Base-by-base conservation (phyloP, 2,329 filamentous ascomycete genomes). In the Cladorrhinum sp. region DNA sequence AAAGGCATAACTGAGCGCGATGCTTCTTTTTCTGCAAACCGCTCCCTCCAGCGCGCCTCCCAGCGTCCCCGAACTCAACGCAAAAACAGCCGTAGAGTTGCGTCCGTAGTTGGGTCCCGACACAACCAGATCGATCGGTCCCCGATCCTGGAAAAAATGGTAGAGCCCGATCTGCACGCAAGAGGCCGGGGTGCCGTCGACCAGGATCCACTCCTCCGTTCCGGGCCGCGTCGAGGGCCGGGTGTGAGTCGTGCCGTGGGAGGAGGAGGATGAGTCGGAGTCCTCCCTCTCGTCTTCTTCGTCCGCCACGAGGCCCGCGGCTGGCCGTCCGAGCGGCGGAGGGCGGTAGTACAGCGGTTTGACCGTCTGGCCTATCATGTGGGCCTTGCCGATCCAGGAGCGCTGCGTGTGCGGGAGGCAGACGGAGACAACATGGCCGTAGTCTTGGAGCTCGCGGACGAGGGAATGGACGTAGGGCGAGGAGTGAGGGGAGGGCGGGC, bases 341-440 rank as follows among this genome's bases (percentile, higher is more conserved):
- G 84, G 84, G 1, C 89, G 89, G 79, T 92, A 96, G 79, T 96
- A 96, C 26, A 85, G 82, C 8, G 92, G 92, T 73, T 88, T 91
- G 64, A 96, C 85, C 9, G 90, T 90, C 73, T 94, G 89, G 60
- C 93, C 93, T 69, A 98, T 92, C 71, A 98, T 90, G 76, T 98
- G 95, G 2, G 95, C 95, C 80, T 99, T 99, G 69, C 93, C 93
- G 70, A 99, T 98, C 95, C 95, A 99, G 60, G 92, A 96, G 64
- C 94, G 87, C 77, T 99, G 95, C 6, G 88, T 88, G 74, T 97
- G 86, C 1, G 95, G 95, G 14, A 99, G 85, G 65, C 95, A 89
- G 55, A 99, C 93, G 7, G 92, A 96, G 63, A 98, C 91, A n/a
- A 79, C 82, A 76, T 97, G 94, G 7, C 92, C 92, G 30, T 88